Base-by-base conservation (phyloP, 2,329 filamentous ascomycete species). In the Coniella lustricola region DNA sequence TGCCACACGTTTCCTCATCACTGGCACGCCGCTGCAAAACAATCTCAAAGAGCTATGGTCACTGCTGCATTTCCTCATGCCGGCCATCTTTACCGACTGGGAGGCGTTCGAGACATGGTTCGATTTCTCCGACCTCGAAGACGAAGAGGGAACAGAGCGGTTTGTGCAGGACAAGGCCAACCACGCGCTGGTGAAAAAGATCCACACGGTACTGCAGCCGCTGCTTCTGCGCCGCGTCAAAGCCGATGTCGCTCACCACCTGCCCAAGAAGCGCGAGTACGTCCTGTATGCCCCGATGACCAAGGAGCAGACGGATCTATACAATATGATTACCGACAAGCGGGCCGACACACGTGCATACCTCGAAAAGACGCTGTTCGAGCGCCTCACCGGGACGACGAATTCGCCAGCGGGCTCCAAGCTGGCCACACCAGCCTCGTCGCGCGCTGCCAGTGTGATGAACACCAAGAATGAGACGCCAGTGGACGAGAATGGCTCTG, bases 261-360 rank as follows among this genome's bases (percentile, higher is more conserved):
- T 98, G n/a, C 93, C 93, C 0, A 94, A 91, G 67, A 98, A 98
- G 71, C 81, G 93, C 22, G 93, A 98, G 64, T 98, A 98, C 56
- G 87, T 98, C 3, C 71, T 98, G 0, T 97, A 93, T 59, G 93
- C 93, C 0, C 93, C 93, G 0, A 81, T 98, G 67, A 95, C 90
- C 0, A 78, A 82, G 20, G 89, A 93, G 56, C 93, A 98, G 62
- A 88, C 90, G 2, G 91, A 96, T 49, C 68, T 98, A 0, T 98
- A 98, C 61, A 82, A 82, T 44, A 75, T 73, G 0, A 71, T 84
- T 31, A 76, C 65, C 48, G 73, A 84, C 59, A 79, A 77, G 52
- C 70, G 70, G 2, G 64, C 69, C 1, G 81, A 84, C 54, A 77
- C 78, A 0, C 78, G 90, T 22, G 79, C 85, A 14, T 95, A 91